Evolutionary conservation across 805 yeast genomes (phyloP).

Genomic region (Cyberlindnera nakhonratchasimensis): DNA sequence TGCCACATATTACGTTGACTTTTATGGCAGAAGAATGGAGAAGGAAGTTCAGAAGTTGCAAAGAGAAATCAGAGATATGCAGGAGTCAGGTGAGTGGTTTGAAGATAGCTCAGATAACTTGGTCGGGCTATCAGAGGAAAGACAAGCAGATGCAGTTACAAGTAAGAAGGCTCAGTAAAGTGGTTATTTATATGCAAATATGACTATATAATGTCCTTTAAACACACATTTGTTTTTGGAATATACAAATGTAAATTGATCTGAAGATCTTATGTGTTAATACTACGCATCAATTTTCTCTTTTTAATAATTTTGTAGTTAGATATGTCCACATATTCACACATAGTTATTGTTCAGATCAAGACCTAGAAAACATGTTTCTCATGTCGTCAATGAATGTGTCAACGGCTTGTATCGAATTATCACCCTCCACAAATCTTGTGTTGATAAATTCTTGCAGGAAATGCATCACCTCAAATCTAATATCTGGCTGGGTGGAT

Average conservation of each 20-base stretch:
- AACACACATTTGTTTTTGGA: too few relatives aligned
- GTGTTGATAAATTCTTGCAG: background rate
- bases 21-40: constrained; percentile 85
- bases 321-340: too few relatives aligned
- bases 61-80: constrained; percentile 65
- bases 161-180: background rate
- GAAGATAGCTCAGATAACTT: constrained; percentile 17
- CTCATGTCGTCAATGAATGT: background rate
- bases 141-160: background rate
- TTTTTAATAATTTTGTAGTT: too few relatives aligned
- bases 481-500: background rate
- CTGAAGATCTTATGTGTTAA: too few relatives aligned
- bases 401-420: background rate
- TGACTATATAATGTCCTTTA: too few relatives aligned
- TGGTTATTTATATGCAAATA: background rate
- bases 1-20: constrained; percentile 90
- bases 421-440: background rate
- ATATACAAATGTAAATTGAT: too few relatives aligned
- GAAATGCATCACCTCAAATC: background rate
- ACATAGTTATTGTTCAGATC: background rate
- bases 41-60: constrained; percentile 75
- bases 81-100: constrained; percentile 28
- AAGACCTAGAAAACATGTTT: background rate
- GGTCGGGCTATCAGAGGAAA: background rate
- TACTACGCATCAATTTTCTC: too few relatives aligned